Evolutionary conservation across 2,329 filamentous ascomycete species (phyloP).

Genomic region (Byssoonygena ceratinophila): DNA sequence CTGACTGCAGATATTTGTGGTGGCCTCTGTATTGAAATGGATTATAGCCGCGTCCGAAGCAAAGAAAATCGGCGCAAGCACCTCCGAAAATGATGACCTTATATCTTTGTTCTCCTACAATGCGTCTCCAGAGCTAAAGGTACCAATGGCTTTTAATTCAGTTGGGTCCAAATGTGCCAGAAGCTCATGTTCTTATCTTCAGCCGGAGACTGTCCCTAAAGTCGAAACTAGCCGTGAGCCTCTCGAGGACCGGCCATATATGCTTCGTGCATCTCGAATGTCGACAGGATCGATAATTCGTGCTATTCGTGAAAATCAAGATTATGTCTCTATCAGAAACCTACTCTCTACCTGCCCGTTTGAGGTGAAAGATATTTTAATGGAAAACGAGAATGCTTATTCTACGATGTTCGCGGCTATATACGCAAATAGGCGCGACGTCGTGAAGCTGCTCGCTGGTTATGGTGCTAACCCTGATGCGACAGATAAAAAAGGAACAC

Average conservation of each 20-base stretch:
- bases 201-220: background rate
- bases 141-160: too few relatives aligned
- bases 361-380: slow-evolving; percentile 4
- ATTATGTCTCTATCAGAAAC: slow-evolving; percentile 9
- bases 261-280: background rate
- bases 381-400: slow-evolving; percentile 7
- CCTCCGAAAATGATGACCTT: slow-evolving; percentile 2
- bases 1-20: too few relatives aligned
- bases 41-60: background rate
- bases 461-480: slow-evolving; percentile 17
- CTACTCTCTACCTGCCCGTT: slow-evolving; percentile 2
- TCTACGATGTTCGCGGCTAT: slow-evolving; percentile 13
- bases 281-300: slow-evolving; percentile 4
- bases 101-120: slow-evolving; percentile 3
- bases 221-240: background rate
- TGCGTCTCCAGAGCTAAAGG: background rate
- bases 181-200: background rate
- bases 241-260: background rate
- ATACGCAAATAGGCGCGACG: slow-evolving; percentile 5
- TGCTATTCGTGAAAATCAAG: slow-evolving; percentile 9
- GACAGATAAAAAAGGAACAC: slow-evolving; percentile 7
- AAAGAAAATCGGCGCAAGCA: background rate
- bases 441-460: slow-evolving; percentile 13
- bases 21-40: background rate
- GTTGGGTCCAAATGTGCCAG: too few relatives aligned